phyloP scores from a whole-genome alignment of 179 eudicot species.

The Amaranthus tricolor region DNA sequence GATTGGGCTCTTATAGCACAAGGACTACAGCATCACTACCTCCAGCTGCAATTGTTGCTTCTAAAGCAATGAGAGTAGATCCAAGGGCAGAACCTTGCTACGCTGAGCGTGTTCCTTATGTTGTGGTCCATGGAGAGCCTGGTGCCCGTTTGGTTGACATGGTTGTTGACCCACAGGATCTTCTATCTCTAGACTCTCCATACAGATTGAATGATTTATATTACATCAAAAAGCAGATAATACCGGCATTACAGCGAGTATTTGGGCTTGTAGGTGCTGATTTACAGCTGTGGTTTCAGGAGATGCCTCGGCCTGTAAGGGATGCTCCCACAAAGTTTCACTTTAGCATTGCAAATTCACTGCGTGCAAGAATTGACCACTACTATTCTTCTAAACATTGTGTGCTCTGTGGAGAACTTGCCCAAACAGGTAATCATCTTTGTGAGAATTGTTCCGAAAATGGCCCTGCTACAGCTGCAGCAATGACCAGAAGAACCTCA shows the following conservation, averaged over 20 bases:
- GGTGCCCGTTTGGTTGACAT: slow-evolving; percentile 90
- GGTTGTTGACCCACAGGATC: slow-evolving; percentile 87
- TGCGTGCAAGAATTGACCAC: slow-evolving; percentile 75
- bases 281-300: slow-evolving; percentile 70
- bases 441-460: slow-evolving; percentile 63
- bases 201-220: slow-evolving; percentile 73
- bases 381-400: slow-evolving; percentile 86
- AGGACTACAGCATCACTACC: slow-evolving; percentile 71
- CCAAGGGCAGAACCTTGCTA: slow-evolving; percentile 97
- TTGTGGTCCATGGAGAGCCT: slow-evolving; percentile 95
- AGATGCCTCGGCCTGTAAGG: slow-evolving; percentile 71
- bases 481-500: slow-evolving; percentile 69
- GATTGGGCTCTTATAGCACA: slow-evolving; percentile 80
- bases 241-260: slow-evolving; percentile 86
- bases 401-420: slow-evolving; percentile 72
- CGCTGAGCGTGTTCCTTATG: slow-evolving; percentile 83
- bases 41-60: slow-evolving; percentile 92
- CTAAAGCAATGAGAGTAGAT: slow-evolving; percentile 84
- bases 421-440: slow-evolving; percentile 50
- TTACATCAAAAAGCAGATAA: slow-evolving; percentile 88
- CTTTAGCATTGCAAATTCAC: slow-evolving; percentile 40
- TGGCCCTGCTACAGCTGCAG: slow-evolving; percentile 56
- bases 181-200: slow-evolving; percentile 69
- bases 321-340: slow-evolving; percentile 59
- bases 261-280: slow-evolving; percentile 91